phyloP scores from a whole-genome alignment of 257 asterid genomes.

The Linaria vulgaris region DNA sequence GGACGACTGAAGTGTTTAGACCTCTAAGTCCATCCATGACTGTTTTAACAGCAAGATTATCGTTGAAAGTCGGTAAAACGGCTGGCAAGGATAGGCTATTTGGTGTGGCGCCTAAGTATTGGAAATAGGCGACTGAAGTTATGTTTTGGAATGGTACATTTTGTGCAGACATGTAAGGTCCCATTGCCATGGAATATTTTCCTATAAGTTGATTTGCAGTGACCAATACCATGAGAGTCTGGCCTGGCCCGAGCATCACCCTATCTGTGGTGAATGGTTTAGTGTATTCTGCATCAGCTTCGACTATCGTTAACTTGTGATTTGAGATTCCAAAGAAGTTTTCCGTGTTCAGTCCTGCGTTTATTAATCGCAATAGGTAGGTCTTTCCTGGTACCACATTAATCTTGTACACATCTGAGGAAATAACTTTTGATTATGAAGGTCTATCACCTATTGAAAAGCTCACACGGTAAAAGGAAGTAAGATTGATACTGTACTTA shows the following conservation, averaged over 20 bases:
- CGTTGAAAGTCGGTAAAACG: slow-evolving; percentile 47
- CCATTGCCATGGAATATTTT: slow-evolving; percentile 57
- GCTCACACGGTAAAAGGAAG: too few relatives aligned
- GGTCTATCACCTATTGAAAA: too few relatives aligned
- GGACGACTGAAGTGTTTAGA: slow-evolving; percentile 38
- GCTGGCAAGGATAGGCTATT: slow-evolving; percentile 44
- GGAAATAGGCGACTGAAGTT: slow-evolving; percentile 55
- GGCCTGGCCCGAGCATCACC: slow-evolving; percentile 70
- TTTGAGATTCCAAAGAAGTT: slow-evolving; percentile 58
- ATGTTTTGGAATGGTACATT: slow-evolving; percentile 53
- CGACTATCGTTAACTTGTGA: slow-evolving; percentile 57
- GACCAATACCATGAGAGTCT: slow-evolving; percentile 56
- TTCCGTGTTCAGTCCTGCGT: slow-evolving; percentile 59
- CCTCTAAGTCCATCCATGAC: slow-evolving; percentile 62
- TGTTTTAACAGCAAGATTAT: slow-evolving; percentile 53
- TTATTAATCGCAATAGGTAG: slow-evolving; percentile 56
- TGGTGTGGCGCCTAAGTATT: slow-evolving; percentile 53
- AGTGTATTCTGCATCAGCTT: slow-evolving; percentile 67
- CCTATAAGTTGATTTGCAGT: slow-evolving; percentile 56
- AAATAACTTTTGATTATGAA: too few relatives aligned
- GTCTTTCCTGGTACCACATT: slow-evolving; percentile 59
- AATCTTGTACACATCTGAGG: slow-evolving; percentile 53
- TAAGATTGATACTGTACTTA: too few relatives aligned
- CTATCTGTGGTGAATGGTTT: slow-evolving; percentile 48
- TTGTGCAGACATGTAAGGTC: slow-evolving; percentile 66